Base-by-base conservation (phyloP, 441 rosid genomes). In the Metrosideros polymorpha region DNA sequence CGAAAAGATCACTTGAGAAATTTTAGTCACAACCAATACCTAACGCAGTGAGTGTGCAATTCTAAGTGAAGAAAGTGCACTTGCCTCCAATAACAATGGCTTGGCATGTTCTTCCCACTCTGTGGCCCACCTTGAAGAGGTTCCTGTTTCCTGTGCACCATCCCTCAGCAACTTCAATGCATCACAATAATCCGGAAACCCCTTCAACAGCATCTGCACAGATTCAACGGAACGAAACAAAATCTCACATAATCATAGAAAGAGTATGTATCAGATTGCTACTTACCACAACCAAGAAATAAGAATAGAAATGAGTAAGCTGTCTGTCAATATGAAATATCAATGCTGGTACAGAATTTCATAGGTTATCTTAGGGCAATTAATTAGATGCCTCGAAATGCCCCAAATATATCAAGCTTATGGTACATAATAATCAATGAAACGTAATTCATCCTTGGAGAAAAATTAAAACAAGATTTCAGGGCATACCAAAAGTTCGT, bases 31-130 rank as follows among this genome's bases (percentile, higher is more conserved):
- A 10, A 39, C 49, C n/a, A 22, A 22, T 71, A 39, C 45, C 9
- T 71, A 71, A 43, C 55, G 0, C 79, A 71, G 79, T 0, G n/a
- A 39, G 47, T 22, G 22, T 24, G 17, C 49, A 22, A 71, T 19
- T 25, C 47, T 25, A 71, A 22, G 79, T 39, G 79, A 83, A 55
- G 45, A 83, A 51, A n/a, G 27, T 19, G 29, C 55, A 87, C 92
- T 89, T 89, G 89, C 99, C 95, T 95, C 94, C 56, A 90, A 56
- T 85, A 96, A 91, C 85, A 93, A 90, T 57, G 99, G 99, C 89
- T 93, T 91, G 49, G 98, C 99, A 91, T 96, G 92, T 83, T 92
- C 96, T 92, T 98, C 99, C 99, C 99, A 96, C 89, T 96, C 98
- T 13, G 94, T 86, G 42, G 93, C 91, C 99, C 99, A 98, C 91